Conservation (phyloP, 148 eudicot genomes). For the Polygonum aviculare region DNA sequence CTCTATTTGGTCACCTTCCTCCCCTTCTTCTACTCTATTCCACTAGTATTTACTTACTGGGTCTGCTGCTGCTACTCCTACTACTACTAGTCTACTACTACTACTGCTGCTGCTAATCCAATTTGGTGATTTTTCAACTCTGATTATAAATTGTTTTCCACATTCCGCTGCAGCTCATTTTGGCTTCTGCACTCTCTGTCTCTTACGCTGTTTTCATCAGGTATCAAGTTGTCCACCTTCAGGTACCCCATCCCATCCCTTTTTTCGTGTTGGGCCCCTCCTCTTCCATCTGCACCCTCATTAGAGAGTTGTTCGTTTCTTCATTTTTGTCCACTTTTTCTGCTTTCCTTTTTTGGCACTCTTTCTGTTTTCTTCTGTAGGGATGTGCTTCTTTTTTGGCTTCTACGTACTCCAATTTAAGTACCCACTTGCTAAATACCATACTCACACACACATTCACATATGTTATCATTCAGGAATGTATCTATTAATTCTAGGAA, state of each 20-base stretch:
- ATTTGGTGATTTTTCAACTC: background rate
- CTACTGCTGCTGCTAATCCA: background rate
- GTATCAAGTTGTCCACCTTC: slow-evolving; percentile 38
- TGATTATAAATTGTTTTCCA: background rate
- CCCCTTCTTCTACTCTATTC: background rate
- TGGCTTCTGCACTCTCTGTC: slow-evolving; percentile 28
- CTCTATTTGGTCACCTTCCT: background rate
- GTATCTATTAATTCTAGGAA: background rate
- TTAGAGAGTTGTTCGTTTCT: background rate
- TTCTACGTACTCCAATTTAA: background rate
- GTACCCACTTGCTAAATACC: too few relatives aligned
- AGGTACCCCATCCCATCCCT: slow-evolving; percentile 36
- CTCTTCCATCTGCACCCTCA: too few relatives aligned
- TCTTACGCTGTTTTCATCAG: slow-evolving; percentile 35
- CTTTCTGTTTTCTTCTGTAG: background rate
- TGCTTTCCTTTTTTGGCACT: slow-evolving; percentile 1
- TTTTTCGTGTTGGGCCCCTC: slow-evolving; percentile 12
- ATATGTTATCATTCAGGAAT: too few relatives aligned
- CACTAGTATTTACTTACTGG: too few relatives aligned
- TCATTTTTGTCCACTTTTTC: background rate
- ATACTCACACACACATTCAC: too few relatives aligned
- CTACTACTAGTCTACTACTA: too few relatives aligned
- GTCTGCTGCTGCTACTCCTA: too few relatives aligned
- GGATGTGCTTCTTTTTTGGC: background rate
- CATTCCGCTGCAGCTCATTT: slow-evolving; percentile 35